These are phyloP conservation scores for Radiomyces spectabilis DNA, from an alignment of 192 early-diverging fungal species.

Conservation along the genomic window DNA sequence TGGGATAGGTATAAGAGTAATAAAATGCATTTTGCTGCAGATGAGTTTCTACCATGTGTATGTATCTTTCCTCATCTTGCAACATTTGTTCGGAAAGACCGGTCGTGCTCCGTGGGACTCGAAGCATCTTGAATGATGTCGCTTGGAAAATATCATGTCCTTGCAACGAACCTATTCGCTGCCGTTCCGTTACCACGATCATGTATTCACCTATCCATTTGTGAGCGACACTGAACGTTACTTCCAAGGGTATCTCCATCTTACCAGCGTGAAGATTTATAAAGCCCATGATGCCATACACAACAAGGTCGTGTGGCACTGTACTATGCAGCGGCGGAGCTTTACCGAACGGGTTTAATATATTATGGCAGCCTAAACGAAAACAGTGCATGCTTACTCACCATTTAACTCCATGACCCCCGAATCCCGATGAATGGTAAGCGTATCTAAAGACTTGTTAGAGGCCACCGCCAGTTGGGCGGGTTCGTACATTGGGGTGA, in stretches of 20 bases:
- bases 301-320: no score
- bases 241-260: no score
- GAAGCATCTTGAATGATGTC: constrained; percentile 43
- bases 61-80: constrained; percentile 32
- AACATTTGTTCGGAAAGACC: constrained; percentile 32
- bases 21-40: constrained; percentile 45
- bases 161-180: constrained; percentile 54
- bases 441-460: constrained; percentile 3
- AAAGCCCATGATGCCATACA: constrained; percentile 66
- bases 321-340: no score
- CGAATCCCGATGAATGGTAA: constrained; percentile 9
- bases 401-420: constrained; percentile 11
- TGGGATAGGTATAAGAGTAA: constrained; percentile 79
- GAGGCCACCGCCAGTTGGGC: neutral
- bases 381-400: neutral
- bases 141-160: constrained; percentile 55
- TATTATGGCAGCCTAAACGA: neutral
- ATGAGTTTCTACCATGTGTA: constrained; percentile 32
- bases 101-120: constrained; percentile 24
- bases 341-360: no score
- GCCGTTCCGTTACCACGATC: constrained; percentile 63
- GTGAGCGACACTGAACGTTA: no score
- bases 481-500: constrained; percentile 9
- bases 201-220: constrained; percentile 60
- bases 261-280: constrained; percentile 58